Base-by-base conservation (phyloP, 139 green algal genomes). In the Gonium pectorale region DNA sequence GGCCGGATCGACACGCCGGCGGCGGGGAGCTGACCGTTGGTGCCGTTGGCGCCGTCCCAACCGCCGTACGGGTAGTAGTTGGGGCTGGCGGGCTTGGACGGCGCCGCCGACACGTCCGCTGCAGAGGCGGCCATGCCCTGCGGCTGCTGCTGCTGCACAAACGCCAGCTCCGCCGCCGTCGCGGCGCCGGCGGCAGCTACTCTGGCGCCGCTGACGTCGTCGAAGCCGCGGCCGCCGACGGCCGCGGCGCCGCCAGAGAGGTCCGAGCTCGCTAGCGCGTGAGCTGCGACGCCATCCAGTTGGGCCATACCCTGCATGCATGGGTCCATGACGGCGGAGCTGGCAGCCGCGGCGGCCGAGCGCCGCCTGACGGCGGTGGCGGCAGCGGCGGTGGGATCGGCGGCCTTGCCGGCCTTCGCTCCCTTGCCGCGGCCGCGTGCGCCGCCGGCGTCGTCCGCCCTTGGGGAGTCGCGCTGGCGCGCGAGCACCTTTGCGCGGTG, bases 401-500 rank as follows among this genome's bases (percentile, higher is more conserved):
- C 43, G 38, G 52, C 35, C 52, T 67, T 80, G 35, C 21, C 27
- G 35, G 29, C 52, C 13, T 26, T 67, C 33, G 46, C 31, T 35
- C 49, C 15, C n/a, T 21, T 22, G 31, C 46, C 33, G 56, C 26
- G 31, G 7, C n/a, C 9, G 40, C 68, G 15, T 82, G 11, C 7
- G 37, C 31, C 51, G 51, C 40, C 29, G 51, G 35, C 59, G 56
- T 60, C n/a, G n/a, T n/a, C n/a, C n/a, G n/a, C n/a, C n/a, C n/a
- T n/a, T n/a, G n/a, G n/a, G n/a, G n/a, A n/a, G n/a, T n/a, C n/a
- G n/a, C n/a, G n/a, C n/a, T n/a, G n/a, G 41, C 59, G 59, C 15
- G 75, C 51, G n/a, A 59, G 37, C 35, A 82, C 59, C 41, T 83
- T 83, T 24, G 60, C 77, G 77, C 77, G 77, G 77, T 83, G 77